Conservation (phyloP, 805 yeast genomes). For the Lipomyces yamadae region DNA sequence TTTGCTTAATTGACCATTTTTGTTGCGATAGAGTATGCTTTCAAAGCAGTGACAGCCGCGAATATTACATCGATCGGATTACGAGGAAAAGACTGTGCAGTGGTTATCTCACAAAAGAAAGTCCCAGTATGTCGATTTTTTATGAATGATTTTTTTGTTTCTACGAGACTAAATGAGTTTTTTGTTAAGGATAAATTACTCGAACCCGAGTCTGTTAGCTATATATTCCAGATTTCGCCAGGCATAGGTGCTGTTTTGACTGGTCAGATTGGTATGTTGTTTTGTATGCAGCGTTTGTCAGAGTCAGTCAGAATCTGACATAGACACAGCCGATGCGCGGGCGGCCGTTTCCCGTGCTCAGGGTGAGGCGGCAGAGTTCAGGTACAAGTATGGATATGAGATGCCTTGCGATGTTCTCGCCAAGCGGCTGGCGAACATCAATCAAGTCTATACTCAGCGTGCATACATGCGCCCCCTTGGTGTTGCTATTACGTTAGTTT, state of each 20-base stretch:
- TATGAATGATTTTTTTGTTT: neutral
- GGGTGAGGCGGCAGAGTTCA: constrained; percentile 93
- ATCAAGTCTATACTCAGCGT: constrained; percentile 95
- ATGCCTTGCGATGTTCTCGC: constrained; percentile 78
- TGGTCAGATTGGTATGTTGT: constrained; percentile 67
- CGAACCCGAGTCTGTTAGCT: constrained; percentile 85
- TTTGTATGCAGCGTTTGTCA: neutral
- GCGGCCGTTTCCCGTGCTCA: constrained; percentile 88
- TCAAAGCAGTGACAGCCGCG: constrained; percentile 92
- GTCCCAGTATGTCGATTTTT: constrained; percentile 59
- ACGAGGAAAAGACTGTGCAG: constrained; percentile 84
- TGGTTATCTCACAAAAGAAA: constrained; percentile 90
- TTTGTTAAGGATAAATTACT: constrained; percentile 69
- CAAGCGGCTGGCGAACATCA: constrained; percentile 92
- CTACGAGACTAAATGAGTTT: neutral
- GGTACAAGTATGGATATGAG: constrained; percentile 92
- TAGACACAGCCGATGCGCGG: constrained; percentile 77
- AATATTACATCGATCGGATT: constrained; percentile 88
- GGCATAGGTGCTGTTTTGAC: constrained; percentile 88
- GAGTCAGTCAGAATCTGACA: neutral
- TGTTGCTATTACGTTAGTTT: constrained; percentile 84
- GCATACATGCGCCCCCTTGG: constrained; percentile 99
- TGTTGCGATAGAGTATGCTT: constrained; percentile 72
- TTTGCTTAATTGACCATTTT: neutral
- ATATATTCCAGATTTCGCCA: constrained; percentile 80